Evolutionary conservation across 768 basidiomycete species (phyloP).

Genomic region (Leccinum pellstonianum): DNA sequence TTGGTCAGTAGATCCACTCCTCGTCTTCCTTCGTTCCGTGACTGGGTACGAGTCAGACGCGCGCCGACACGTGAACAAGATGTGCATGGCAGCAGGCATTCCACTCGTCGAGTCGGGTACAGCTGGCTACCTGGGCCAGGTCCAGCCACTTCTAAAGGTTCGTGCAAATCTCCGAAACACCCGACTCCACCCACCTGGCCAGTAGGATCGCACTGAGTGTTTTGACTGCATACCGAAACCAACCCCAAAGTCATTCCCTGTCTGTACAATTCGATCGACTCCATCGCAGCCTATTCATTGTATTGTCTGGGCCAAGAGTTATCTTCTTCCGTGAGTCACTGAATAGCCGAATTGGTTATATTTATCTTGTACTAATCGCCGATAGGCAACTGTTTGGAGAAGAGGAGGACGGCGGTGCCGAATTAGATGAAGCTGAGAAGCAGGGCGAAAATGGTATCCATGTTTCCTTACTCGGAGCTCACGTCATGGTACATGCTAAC

Average conservation of each 20-base stretch:
- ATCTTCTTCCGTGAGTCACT: constrained; percentile 78
- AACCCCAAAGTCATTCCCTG: constrained; percentile 91
- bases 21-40: background rate
- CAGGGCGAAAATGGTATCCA: constrained; percentile 85
- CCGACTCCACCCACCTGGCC: background rate
- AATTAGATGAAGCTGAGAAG: constrained; percentile 89
- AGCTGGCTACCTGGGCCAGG: constrained; percentile 95
- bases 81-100: constrained; percentile 91
- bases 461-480: constrained; percentile 14
- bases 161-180: constrained; percentile 6
- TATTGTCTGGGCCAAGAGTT: constrained; percentile 98
- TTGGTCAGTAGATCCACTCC: constrained; percentile 55
- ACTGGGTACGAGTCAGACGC: constrained; percentile 59
- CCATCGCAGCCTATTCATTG: constrained; percentile 98
- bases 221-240: constrained; percentile 96
- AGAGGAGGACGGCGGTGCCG: constrained; percentile 76
- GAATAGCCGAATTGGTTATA: background rate
- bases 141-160: constrained; percentile 90
- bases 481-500: background rate
- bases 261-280: constrained; percentile 96
- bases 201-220: constrained; percentile 85
- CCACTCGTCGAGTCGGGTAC: constrained; percentile 97
- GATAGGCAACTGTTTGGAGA: constrained; percentile 91
- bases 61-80: constrained; percentile 92
- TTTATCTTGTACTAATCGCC: background rate